Conservation (phyloP, 345 rosid genomes). For the Passiflora organensis region DNA sequence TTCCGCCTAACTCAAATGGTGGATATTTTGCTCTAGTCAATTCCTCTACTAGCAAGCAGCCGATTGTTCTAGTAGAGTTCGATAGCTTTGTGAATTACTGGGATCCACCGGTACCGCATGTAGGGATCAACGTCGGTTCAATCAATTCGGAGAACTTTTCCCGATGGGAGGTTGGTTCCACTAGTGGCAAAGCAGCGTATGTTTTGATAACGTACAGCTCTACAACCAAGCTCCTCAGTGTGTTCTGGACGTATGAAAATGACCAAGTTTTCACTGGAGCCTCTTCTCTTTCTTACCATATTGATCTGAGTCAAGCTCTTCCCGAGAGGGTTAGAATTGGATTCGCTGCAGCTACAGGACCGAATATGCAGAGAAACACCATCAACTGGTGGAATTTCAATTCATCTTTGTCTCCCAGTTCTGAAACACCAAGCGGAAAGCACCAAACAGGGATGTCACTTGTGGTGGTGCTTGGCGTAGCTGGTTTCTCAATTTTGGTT, state of each 20-base stretch:
- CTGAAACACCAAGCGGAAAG: neutral
- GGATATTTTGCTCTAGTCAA: neutral
- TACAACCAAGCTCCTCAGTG: neutral
- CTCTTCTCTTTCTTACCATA: neutral
- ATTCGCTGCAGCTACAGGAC: slow-evolving; percentile 18
- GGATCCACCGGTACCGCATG: neutral
- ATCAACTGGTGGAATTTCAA: slow-evolving; percentile 25
- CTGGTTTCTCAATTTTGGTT: neutral
- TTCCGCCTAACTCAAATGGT: neutral
- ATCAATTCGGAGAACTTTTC: neutral
- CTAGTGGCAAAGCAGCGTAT: neutral
- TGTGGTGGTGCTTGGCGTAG: too few relatives aligned
- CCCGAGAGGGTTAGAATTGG: slow-evolving; percentile 22
- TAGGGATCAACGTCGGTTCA: neutral
- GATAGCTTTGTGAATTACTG: neutral
- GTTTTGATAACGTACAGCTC: neutral
- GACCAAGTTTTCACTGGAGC: too few relatives aligned
- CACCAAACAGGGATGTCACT: neutral
- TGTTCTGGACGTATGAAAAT: neutral
- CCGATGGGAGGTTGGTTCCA: neutral
- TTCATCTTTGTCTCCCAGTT: slow-evolving; percentile 1
- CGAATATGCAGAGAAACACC: slow-evolving; percentile 1
- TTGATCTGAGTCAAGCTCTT: slow-evolving; percentile 12
- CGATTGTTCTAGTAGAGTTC: neutral
- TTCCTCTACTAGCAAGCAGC: neutral